Percentiles rank a stretch among this genome's conserved stretches.
Evolutionary conservation across 2,329 filamentous ascomycete genomes (phyloP).

Genomic region (Aspergillus sp.): DNA sequence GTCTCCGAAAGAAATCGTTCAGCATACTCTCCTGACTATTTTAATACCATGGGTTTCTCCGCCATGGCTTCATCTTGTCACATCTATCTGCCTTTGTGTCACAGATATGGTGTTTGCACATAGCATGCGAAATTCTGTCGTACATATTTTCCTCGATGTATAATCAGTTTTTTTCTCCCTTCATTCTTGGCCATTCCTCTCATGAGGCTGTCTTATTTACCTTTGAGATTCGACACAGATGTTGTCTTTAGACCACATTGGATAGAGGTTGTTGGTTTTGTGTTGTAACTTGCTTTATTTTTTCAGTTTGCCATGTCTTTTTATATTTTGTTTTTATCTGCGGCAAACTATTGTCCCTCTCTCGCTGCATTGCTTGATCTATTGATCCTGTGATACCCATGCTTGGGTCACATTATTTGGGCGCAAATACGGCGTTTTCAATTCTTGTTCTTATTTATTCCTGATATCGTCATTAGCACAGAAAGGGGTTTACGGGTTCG

Average conservation of each 20-base stretch:
- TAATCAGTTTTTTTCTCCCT: slow-evolving; percentile 18
- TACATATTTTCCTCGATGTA: slow-evolving; percentile 25
- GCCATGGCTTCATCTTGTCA: slow-evolving; percentile 1
- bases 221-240: background rate
- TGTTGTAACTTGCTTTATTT: slow-evolving; percentile 1
- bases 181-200: slow-evolving; percentile 6
- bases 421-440: slow-evolving; percentile 16
- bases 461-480: background rate
- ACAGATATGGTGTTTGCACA: slow-evolving; percentile 18
- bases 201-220: background rate
- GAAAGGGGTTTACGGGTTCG: background rate
- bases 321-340: slow-evolving; percentile 8
- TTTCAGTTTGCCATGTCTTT: slow-evolving; percentile 7
- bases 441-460: slow-evolving; percentile 3
- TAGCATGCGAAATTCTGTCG: slow-evolving; percentile 13
- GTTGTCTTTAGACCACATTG: slow-evolving; percentile 15
- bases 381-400: slow-evolving; percentile 19
- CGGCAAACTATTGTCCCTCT: slow-evolving; percentile 1
- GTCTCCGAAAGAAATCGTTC: slow-evolving; percentile 41
- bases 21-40: slow-evolving; percentile 23
- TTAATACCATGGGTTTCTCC: background rate
- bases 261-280: slow-evolving; percentile 2
- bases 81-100: no score
- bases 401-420: slow-evolving; percentile 18
- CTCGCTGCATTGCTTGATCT: no score